Conservation (phyloP, 306 rosid species). For the Begonia peltatifolia region DNA sequence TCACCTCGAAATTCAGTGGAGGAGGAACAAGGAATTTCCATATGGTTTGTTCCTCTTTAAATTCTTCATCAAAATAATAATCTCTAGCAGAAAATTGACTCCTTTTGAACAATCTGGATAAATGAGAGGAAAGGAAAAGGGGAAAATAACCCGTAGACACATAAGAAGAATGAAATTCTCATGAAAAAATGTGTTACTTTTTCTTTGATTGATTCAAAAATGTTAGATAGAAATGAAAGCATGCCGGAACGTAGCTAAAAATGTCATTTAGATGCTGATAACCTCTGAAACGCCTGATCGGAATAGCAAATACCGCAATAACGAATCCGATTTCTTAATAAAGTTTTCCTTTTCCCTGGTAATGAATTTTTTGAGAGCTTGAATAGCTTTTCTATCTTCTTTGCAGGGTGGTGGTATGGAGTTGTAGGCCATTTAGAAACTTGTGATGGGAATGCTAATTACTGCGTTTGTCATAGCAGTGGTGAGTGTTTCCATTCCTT, state of each 20-base stretch:
- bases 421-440: slow-evolving; percentile 85
- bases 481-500: slow-evolving; percentile 46
- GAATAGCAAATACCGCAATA: no score
- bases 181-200: no score
- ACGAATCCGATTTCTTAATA: neutral
- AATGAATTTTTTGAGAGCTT: neutral
- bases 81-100: neutral
- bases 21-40: slow-evolving; percentile 88
- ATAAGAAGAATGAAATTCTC: no score
- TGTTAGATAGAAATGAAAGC: no score
- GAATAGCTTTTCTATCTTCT: slow-evolving; percentile 16
- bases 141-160: no score
- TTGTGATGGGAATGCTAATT: slow-evolving; percentile 59
- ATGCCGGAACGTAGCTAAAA: no score
- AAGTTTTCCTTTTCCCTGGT: neutral
- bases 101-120: no score
- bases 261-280: no score
- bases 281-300: no score
- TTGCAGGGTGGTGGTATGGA: slow-evolving; percentile 99
- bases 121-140: no score
- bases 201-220: no score
- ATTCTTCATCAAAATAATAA: no score
- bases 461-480: slow-evolving; percentile 55
- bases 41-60: slow-evolving; percentile 47
- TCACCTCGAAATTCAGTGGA: slow-evolving; percentile 91